Base-by-base conservation (phyloP, 495 filamentous ascomycete genomes). In the Penicillium canariense region DNA sequence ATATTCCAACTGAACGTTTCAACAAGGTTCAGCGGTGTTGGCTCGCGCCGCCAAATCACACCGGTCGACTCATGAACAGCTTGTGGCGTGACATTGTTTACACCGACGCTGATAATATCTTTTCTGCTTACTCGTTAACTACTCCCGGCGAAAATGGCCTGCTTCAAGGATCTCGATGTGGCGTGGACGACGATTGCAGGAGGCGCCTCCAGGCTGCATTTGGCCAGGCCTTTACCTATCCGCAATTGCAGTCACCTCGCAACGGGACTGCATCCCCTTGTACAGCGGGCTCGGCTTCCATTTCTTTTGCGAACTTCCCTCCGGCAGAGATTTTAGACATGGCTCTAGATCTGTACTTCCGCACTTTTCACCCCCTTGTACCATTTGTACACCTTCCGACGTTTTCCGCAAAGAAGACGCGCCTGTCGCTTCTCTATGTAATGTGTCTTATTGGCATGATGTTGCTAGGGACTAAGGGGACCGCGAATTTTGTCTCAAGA, bases 361-460 rank as follows among this genome's bases (percentile, higher is more conserved):
- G 75, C 38, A 73, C 74, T 8, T 80, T 78, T 49, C 74, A 80
- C 51, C 74, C 77, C 4, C 66, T 79, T 12, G 65, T 80, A n/a
- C 77, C 77, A 1, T 78, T 79, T 58, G 70, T 81, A 6, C 78
- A 81, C 57, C 62, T 75, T 5, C 76, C 78, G 5, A 78, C 77
- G 1, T 81, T 80, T 53, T 75, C 69, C 17, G 76, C 77, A 0
- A 78, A 73, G 51, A 75, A 70, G 30, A 70, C 73, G 5, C 69
- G 65, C 15, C 65, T 59, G 26, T 67, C 76, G 7, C 47, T 80
- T 3, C 56, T 81, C 6, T 75, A 78, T 43, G 65, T 70, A 17
- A 81, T 81, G 78, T 79, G 75, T 52, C 72, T 80, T 1, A 77
- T 80, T 48, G 78, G 78, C 2, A 75, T 81, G 68, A 71, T 75